Base-by-base conservation (phyloP, 306 rosid genomes). In the Herpetospermum pedunculosum region DNA sequence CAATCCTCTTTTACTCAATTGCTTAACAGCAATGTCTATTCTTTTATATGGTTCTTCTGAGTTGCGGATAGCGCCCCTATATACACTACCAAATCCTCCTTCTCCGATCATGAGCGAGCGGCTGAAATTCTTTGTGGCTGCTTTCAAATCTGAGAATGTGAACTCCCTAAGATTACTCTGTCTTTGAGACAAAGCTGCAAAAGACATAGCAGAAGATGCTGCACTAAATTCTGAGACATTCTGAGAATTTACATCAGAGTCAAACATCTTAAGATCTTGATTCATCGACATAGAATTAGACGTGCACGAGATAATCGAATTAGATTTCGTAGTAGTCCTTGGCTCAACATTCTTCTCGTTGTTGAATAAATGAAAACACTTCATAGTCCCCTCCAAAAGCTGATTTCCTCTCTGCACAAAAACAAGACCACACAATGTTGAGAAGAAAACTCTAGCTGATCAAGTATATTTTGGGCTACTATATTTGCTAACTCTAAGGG, bases 81-180 rank as follows among this genome's bases (percentile, higher is more conserved):
- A 86, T 6, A 86, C 88, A 26, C 90, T 87, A 12, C 90, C 90
- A 38, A 86, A 86, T 15, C 90, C 90, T 7, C 90, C 88, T 68
- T 86, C 90, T 49, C 90, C 90, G 34, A 86, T 43, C 90, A 86
- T 84, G 76, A 84, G 83, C 12, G 88, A 76, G 58, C 82, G 86
- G 72, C 81, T 82, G 57, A 86, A 86, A 67, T 82, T 86, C 79
- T 86, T 86, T 1, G 90, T 86, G 74, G 90, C 90, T 0, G 79
- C 26, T 77, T 86, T 86, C 80, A 86, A 77, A 70, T 86, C 90
- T 3, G 83, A 50, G 83, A 83, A 86, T 25, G 88, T 77, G 80
- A 81, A 86, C 64, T 86, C 90, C 59, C 77, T 77, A 69, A 86
- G 88, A 71, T 84, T 86, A 43, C 79, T 78, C 8, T 80, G 80